Evolutionary conservation across 371 early-diverging fungal genomes (phyloP).

Genomic region (Capillidium rhysosporum): DNA sequence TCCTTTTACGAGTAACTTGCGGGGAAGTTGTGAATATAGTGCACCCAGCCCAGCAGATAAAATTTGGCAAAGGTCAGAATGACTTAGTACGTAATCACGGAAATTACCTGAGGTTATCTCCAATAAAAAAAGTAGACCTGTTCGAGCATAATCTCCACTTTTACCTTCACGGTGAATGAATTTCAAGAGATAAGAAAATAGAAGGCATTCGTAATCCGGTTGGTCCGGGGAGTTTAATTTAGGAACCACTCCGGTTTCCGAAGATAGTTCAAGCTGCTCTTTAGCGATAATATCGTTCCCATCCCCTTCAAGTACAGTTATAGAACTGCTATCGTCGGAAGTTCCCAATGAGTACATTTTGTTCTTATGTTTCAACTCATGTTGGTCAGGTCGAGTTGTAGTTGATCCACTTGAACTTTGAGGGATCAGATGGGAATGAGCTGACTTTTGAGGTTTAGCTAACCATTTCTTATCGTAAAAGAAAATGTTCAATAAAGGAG

Average conservation of each 20-base stretch:
- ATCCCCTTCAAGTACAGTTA: neutral
- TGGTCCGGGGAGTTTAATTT: constrained; percentile 6
- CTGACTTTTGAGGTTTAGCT: constrained; percentile 28
- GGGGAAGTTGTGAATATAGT: constrained; percentile 77
- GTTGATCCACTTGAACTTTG: neutral
- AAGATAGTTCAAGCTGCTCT: neutral
- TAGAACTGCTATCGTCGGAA: constrained; percentile 1
- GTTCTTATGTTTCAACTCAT: neutral
- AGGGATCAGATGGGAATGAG: constrained; percentile 5
- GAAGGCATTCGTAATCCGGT: constrained; percentile 55
- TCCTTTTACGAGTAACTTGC: constrained; percentile 37
- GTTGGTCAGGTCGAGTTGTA: neutral
- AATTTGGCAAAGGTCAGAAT: constrained; percentile 61
- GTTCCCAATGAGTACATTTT: constrained; percentile 7
- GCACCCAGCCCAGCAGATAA: constrained; percentile 76
- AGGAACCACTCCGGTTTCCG: constrained; percentile 5
- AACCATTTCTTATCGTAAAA: constrained; percentile 69
- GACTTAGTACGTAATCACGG: constrained; percentile 49
- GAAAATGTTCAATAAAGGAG: constrained; percentile 71
- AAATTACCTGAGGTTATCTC: constrained; percentile 57
- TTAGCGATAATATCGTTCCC: neutral
- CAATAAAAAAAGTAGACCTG: constrained; percentile 70
- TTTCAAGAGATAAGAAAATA: constrained; percentile 66
- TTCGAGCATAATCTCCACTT: constrained; percentile 74
- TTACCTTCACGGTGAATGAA: constrained; percentile 77